Conservation (phyloP, 495 filamentous ascomycete species). For the Hypoxylon crocopeplum region DNA sequence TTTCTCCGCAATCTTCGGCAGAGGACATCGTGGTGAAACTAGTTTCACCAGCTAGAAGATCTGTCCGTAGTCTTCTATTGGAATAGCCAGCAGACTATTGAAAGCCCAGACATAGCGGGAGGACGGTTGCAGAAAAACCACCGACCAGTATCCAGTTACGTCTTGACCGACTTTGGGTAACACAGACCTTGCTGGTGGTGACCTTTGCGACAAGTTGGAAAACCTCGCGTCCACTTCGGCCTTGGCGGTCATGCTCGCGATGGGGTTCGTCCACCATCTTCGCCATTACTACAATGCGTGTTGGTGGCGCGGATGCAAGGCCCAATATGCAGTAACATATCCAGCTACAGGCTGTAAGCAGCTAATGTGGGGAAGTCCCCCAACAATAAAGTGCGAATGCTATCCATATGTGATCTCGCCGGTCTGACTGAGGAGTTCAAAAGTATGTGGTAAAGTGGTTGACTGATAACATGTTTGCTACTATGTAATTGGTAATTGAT, state of each 20-base stretch:
- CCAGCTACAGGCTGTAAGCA: constrained; percentile 17
- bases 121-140: constrained; percentile 1
- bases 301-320: constrained; percentile 20
- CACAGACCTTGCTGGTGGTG: too few relatives aligned
- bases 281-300: too few relatives aligned
- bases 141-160: not conserved
- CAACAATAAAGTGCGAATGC: not conserved
- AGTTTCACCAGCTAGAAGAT: constrained; percentile 13
- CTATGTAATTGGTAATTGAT: constrained; percentile 19
- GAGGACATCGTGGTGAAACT: not conserved
- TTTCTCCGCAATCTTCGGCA: constrained; percentile 38
- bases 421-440: not conserved
- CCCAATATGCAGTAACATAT: constrained; percentile 13
- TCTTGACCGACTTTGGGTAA: constrained; percentile 2
- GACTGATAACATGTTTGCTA: not conserved
- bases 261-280: too few relatives aligned
- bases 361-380: not conserved
- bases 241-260: too few relatives aligned
- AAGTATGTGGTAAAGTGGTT: constrained; percentile 1
- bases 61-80: constrained; percentile 9
- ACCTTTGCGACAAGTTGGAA: too few relatives aligned
- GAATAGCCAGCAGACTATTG: constrained; percentile 5
- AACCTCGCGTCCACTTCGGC: too few relatives aligned
- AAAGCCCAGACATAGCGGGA: constrained; percentile 18
- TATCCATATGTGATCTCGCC: not conserved